Conservation (phyloP, 129 eudicot genomes). For the Tagetes erecta region DNA sequence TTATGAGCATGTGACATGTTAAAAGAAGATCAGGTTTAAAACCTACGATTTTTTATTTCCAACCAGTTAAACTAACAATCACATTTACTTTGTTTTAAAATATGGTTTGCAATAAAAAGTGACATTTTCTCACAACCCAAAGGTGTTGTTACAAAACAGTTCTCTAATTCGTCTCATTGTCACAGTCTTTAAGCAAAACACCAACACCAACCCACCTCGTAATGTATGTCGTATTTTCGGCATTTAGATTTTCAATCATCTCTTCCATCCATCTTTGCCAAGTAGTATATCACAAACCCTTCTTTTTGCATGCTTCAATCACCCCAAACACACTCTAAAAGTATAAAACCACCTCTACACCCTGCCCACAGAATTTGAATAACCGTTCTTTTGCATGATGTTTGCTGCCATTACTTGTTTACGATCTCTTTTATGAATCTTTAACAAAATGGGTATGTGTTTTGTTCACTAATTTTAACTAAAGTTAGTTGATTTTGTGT, state of each 20-base stretch:
- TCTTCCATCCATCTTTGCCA: constrained; percentile 35
- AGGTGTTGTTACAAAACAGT: constrained; percentile 16
- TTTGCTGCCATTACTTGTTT: constrained; percentile 29
- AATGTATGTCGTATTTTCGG: constrained; percentile 4
- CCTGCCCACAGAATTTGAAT: constrained; percentile 15
- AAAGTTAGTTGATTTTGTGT: constrained; percentile 28
- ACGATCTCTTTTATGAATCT: constrained; percentile 26
- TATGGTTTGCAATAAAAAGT: not conserved
- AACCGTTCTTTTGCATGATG: constrained; percentile 32
- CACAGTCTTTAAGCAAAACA: constrained; percentile 24
- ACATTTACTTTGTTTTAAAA: not conserved
- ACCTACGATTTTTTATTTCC: too few species aligned
- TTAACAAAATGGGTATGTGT: constrained; percentile 38
- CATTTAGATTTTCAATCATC: constrained; percentile 23
- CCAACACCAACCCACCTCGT: constrained; percentile 31
- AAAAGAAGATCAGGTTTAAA: too few species aligned
- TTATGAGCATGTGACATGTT: too few species aligned
- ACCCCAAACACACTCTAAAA: constrained; percentile 22
- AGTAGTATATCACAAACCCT: constrained; percentile 30
- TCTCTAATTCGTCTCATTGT: not conserved
- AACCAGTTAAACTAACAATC: not conserved
- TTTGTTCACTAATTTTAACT: constrained; percentile 24
- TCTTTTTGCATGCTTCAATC: constrained; percentile 47
- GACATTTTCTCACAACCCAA: not conserved
- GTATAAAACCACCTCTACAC: constrained; percentile 19